phyloP scores from a whole-genome alignment of 768 basidiomycete species.

The Tricholoma sp. region DNA sequence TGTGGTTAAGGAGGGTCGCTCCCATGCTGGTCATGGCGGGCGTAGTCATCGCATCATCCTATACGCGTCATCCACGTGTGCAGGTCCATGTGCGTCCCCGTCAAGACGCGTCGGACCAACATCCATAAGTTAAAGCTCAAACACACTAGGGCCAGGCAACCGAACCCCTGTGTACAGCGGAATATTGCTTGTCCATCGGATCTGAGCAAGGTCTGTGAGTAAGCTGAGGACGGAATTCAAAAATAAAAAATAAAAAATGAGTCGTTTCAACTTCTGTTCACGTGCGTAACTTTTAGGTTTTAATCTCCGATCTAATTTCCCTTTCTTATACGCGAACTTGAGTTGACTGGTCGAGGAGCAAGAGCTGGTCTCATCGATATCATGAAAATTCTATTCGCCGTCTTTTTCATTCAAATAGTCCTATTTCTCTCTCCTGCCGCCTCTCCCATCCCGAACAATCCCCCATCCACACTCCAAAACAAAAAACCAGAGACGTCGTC shows the following conservation, averaged over 20 bases:
- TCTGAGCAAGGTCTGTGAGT: conserved; percentile 29
- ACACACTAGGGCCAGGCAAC: conserved; percentile 33
- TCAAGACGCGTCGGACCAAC: neutral
- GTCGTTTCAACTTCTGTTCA: too few relatives aligned
- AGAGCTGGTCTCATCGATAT: too few relatives aligned
- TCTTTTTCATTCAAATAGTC: too few relatives aligned
- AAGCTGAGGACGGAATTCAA: conserved; percentile 28
- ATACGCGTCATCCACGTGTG: conserved; percentile 1
- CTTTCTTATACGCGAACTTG: too few relatives aligned
- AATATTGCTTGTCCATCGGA: conserved; percentile 39
- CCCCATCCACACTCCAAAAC: conserved; percentile 30
- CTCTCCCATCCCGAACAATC: conserved; percentile 20
- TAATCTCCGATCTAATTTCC: too few relatives aligned
- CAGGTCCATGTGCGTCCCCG: too few relatives aligned
- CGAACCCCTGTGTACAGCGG: conserved; percentile 62
- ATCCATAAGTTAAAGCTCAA: conserved; percentile 12
- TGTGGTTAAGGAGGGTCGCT: conserved; percentile 31
- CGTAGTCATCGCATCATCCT: neutral
- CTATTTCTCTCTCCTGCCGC: too few relatives aligned
- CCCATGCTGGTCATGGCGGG: conserved; percentile 9
- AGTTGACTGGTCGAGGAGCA: too few relatives aligned
- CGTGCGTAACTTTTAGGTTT: too few relatives aligned
- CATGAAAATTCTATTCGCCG: too few relatives aligned
- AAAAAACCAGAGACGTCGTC: too few relatives aligned
- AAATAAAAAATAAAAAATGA: too few relatives aligned